phyloP scores from a whole-genome alignment of 306 rosid species.

The Pyrus pyrifolia region DNA sequence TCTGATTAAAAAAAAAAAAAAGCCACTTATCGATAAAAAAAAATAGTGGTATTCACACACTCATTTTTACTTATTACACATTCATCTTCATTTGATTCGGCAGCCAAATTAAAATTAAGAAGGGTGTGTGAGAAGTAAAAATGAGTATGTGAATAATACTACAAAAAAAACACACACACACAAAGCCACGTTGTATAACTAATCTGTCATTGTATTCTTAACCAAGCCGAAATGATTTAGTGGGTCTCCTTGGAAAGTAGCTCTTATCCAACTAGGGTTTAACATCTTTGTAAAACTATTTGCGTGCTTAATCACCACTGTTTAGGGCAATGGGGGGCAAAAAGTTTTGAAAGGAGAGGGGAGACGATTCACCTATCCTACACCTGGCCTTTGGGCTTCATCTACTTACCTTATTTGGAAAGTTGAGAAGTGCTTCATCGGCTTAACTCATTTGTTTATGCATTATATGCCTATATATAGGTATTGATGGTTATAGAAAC shows the following conservation, averaged over 20 bases:
- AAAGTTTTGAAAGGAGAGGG: slow-evolving; percentile 1
- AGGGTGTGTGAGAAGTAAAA: too few relatives aligned
- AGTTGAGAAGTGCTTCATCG: slow-evolving; percentile 26
- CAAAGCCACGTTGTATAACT: not conserved
- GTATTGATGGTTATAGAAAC: slow-evolving; percentile 34
- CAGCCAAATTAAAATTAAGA: too few relatives aligned
- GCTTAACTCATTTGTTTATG: slow-evolving; percentile 8
- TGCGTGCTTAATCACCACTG: slow-evolving; percentile 10
- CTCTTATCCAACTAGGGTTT: slow-evolving; percentile 18
- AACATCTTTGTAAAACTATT: slow-evolving; percentile 27
- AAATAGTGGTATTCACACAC: too few relatives aligned
- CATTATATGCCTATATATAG: slow-evolving; percentile 32
- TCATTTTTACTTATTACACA: too few relatives aligned
- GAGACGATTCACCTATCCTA: slow-evolving; percentile 31
- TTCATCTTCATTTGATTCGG: too few relatives aligned
- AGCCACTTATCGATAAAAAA: not conserved
- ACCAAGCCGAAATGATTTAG: slow-evolving; percentile 4
- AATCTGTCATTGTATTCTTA: not conserved
- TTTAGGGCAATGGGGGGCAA: slow-evolving; percentile 40
- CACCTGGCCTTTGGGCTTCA: slow-evolving; percentile 30
- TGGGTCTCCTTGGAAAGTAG: slow-evolving; percentile 41
- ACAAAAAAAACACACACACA: too few relatives aligned
- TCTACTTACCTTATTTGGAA: slow-evolving; percentile 15
- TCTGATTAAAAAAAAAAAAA: too few relatives aligned
- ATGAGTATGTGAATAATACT: too few relatives aligned